These are phyloP conservation scores for Ustilago sp. DNA, from an alignment of 1,284 basidiomycete genomes.

Conservation along the genomic window DNA sequence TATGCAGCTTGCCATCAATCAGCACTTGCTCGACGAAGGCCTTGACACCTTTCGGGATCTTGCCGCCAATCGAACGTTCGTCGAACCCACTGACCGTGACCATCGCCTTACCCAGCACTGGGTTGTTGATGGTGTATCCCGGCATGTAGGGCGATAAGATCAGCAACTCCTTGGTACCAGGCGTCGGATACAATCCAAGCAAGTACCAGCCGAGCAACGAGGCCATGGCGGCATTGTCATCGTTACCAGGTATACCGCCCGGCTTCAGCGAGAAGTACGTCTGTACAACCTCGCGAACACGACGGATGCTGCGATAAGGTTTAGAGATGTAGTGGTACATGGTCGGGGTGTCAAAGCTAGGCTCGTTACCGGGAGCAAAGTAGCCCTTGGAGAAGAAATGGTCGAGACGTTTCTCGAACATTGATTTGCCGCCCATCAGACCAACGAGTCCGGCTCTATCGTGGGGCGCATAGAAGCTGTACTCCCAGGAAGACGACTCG, in stretches of 20 bases:
- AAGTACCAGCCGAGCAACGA: constrained; percentile 76
- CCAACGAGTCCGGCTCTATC: constrained; percentile 56
- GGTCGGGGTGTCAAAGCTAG: constrained; percentile 55
- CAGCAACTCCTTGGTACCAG: constrained; percentile 65
- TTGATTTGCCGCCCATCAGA: constrained; percentile 47
- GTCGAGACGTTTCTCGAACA: constrained; percentile 57
- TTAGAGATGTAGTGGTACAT: constrained; percentile 55
- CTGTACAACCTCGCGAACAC: constrained; percentile 49
- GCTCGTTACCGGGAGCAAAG: constrained; percentile 62
- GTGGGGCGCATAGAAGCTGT: constrained; percentile 60
- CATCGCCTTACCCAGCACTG: constrained; percentile 47
- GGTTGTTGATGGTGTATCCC: constrained; percentile 56
- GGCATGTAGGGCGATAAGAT: constrained; percentile 60
- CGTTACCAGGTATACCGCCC: constrained; percentile 71
- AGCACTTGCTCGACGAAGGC: constrained; percentile 38
- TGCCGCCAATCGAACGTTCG: constrained; percentile 21
- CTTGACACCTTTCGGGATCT: constrained; percentile 36
- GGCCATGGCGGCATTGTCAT: constrained; percentile 78
- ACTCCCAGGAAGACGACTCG: constrained; percentile 60
- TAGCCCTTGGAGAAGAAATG: constrained; percentile 57
- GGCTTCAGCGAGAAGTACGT: constrained; percentile 53
- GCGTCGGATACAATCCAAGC: constrained; percentile 75
- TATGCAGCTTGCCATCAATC: constrained; percentile 45
- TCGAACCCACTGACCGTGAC: constrained; percentile 56
- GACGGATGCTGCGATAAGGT: constrained; percentile 39